Conservation (phyloP, 176 grass and related monocot genomes). For the Oryza meyeriana region DNA sequence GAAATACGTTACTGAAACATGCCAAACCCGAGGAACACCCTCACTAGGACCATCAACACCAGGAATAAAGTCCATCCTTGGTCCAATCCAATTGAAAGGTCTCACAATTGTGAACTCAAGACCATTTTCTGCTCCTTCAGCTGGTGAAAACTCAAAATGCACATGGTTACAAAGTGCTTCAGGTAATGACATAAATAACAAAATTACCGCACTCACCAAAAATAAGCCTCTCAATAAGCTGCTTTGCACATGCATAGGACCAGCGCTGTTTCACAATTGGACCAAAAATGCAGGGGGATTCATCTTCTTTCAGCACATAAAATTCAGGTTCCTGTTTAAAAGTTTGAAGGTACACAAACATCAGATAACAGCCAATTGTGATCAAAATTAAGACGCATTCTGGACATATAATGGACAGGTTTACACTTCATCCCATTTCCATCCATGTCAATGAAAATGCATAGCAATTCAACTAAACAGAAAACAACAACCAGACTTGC, state of each 20-base stretch:
- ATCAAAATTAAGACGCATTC: not conserved
- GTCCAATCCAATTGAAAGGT: conserved; percentile 99
- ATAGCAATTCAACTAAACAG: not conserved
- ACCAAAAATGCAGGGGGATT: conserved; percentile 89
- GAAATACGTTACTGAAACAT: conserved; percentile 94
- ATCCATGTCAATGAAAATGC: not conserved
- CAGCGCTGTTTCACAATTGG: conserved; percentile 90
- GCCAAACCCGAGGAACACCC: conserved; percentile 95
- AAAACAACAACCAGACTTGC: not conserved
- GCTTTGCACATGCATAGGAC: conserved; percentile 93
- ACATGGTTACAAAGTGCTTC: conserved; percentile 4
- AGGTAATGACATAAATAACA: not conserved
- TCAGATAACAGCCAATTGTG: conserved; percentile 20
- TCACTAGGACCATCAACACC: conserved; percentile 95
- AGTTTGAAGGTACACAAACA: not conserved
- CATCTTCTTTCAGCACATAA: conserved; percentile 93
- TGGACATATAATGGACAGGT: not conserved
- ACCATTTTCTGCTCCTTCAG: conserved; percentile 86
- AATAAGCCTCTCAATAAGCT: conserved; percentile 96
- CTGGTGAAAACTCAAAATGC: conserved; percentile 40
- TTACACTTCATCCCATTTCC: not conserved
- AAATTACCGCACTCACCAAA: conserved; percentile 50
- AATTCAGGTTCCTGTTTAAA: conserved; percentile 75
- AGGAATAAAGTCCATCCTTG: conserved; percentile 99
- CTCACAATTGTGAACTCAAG: conserved; percentile 95